These are phyloP conservation scores for Aspergillus panamensis DNA, from an alignment of 495 filamentous ascomycete species.

Conservation along the genomic window DNA sequence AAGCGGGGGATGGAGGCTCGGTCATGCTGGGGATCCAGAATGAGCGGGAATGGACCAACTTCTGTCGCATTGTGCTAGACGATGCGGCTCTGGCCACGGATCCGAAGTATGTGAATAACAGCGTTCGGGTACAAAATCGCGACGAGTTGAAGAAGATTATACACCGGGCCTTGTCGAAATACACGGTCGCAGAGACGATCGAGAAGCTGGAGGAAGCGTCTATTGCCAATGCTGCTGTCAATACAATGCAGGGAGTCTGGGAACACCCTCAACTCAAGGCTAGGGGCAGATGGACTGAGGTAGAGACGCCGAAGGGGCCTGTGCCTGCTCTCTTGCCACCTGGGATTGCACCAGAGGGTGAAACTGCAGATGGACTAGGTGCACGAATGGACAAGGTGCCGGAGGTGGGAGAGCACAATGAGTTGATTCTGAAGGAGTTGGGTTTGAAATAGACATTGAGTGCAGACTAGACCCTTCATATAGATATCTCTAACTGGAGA, in stretches of 20 bases:
- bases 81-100: constrained; percentile 31
- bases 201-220: constrained; percentile 29
- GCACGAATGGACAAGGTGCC: constrained; percentile 36
- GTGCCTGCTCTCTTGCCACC: constrained; percentile 45
- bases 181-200: constrained; percentile 32
- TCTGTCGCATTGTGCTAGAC: constrained; percentile 39
- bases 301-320: constrained; percentile 38
- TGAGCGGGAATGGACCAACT: constrained; percentile 49
- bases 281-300: constrained; percentile 43
- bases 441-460: constrained; percentile 10
- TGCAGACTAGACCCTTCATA: too few relatives aligned
- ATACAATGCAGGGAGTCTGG: constrained; percentile 50
- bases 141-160: constrained; percentile 34
- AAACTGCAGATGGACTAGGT: constrained; percentile 30
- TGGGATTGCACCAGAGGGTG: constrained; percentile 25
- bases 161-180: constrained; percentile 24
- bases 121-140: constrained; percentile 32
- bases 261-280: constrained; percentile 46
- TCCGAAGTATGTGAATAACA: constrained; percentile 37
- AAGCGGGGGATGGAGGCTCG: constrained; percentile 41
- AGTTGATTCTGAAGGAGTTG: constrained; percentile 35
- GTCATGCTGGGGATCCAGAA: constrained; percentile 56
- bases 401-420: constrained; percentile 42
- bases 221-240: constrained; percentile 50
- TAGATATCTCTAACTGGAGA: too few relatives aligned